Evolutionary conservation across 768 basidiomycete species (phyloP), one percentile per base, ranked within the genome.

Genomic region (Mycena maculata): DNA sequence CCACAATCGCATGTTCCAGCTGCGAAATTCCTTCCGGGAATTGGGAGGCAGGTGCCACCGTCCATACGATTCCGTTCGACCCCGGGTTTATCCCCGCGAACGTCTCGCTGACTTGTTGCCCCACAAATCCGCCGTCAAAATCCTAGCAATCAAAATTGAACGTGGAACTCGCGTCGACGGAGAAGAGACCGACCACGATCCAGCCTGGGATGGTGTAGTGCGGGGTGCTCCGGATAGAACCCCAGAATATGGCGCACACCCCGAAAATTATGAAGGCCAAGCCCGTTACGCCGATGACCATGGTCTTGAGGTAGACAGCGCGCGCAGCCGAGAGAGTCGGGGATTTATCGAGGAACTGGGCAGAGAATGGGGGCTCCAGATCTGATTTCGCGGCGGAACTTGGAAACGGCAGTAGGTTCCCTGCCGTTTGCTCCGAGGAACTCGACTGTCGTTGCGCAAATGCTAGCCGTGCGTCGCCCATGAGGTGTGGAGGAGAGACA

Each of bases 171-270:
- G 36, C 36, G 36, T 38, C 36, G 18, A 12, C 10, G 25, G 7
- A 11, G 12, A 47, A 8, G 36, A 15, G 25, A 80, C 87, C 55
- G 63, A 90, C 89, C 27, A 90, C 84, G 0, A 90, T 81, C 81
- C 84, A 89, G 2, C 86, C 88, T n/a, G 81, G 72, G 27, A 91
- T 71, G 25, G 84, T 83, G 41, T 79, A 75, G 0, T 66, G 81
- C 36, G 76, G 81, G 8, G 81, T 81, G n/a, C 16, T 33, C 77
- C 87, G 87, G 5, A 87, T 74, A 13, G 87, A 79, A 15, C 85
- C 85, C 88, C 88, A 90, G 74, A 85, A 90, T 49, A 90, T 88
- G 3, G 87, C 75, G 62, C 90, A 76, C 23, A 89, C 77, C 0
- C 75, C 76, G 65, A 87, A 83, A 45, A 90, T 84, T 23, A 83